Conservation (phyloP, 139 green algal genomes). For the Ostreobium quekettii region DNA sequence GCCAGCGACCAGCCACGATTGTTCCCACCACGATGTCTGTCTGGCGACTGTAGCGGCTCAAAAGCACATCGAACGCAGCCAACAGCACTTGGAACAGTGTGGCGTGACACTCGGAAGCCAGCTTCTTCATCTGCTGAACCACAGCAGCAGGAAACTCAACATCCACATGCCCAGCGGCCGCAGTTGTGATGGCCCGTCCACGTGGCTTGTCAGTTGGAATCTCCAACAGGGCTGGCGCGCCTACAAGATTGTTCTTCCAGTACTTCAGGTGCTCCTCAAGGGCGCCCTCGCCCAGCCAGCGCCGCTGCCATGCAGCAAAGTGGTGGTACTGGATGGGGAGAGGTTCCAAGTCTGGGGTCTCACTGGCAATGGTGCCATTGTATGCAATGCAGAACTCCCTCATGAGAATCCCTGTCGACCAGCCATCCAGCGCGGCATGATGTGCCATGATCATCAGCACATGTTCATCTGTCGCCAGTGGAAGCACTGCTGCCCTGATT, state of each 20-base stretch:
- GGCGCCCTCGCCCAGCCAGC: background rate
- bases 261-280: background rate
- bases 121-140: background rate
- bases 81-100: background rate
- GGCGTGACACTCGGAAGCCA: background rate
- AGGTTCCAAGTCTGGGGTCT: background rate
- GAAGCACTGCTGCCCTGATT: background rate
- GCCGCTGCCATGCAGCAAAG: background rate
- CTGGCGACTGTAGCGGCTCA: slow-evolving; percentile 16
- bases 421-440: background rate
- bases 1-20: background rate
- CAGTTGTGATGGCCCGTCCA: background rate
- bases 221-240: background rate
- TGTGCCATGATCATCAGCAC: background rate
- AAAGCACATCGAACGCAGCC: slow-evolving; percentile 6
- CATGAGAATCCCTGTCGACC: background rate
- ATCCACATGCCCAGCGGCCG: background rate
- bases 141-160: no score
- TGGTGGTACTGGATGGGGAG: background rate
- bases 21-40: slow-evolving; percentile 16
- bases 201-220: background rate
- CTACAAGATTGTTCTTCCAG: background rate
- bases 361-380: background rate
- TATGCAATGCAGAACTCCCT: background rate
- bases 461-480: background rate